phyloP scores from a whole-genome alignment of 1,284 basidiomycete species.

The Sporisorium iseilematis-ciliati region DNA sequence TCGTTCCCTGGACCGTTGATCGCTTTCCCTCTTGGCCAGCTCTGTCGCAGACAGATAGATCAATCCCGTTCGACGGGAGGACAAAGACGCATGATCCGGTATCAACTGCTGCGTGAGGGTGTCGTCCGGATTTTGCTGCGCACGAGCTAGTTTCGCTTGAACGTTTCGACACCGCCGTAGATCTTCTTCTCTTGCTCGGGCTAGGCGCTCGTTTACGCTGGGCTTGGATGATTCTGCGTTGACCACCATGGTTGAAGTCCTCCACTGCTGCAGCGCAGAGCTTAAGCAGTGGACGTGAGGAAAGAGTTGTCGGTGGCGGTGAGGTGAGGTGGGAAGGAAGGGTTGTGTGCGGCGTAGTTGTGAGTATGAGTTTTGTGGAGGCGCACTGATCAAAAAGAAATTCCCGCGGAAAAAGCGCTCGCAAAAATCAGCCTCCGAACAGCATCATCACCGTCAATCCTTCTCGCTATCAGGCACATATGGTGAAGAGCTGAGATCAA shows the following conservation, averaged over 20 bases:
- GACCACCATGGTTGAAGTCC: not conserved
- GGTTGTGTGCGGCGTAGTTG: not conserved
- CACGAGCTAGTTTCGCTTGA: slow-evolving; percentile 28
- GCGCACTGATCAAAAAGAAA: not conserved
- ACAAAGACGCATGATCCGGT: not conserved
- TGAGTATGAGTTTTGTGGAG: slow-evolving; percentile 35
- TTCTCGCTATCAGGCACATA: not conserved
- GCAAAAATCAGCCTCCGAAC: slow-evolving; percentile 1
- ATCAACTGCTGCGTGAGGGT: not conserved
- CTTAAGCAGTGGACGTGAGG: not conserved
- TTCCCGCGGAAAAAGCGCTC: slow-evolving; percentile 5
- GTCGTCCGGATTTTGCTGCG: not conserved
- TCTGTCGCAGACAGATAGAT: slow-evolving; percentile 33
- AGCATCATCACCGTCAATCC: not conserved
- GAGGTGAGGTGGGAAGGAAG: not conserved
- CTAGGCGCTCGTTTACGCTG: slow-evolving; percentile 41
- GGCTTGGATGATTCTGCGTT: slow-evolving; percentile 18
- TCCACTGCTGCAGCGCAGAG: not conserved
- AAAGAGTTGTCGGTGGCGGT: slow-evolving; percentile 5
- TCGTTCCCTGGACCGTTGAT: slow-evolving; percentile 19
- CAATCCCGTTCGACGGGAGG: slow-evolving; percentile 40
- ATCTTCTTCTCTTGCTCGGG: slow-evolving; percentile 37
- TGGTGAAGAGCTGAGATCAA: not conserved
- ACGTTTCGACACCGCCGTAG: slow-evolving; percentile 37
- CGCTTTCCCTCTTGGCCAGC: slow-evolving; percentile 29